Evolutionary conservation across 148 eudicot species (phyloP), one percentile per base, ranked within the genome.

Genomic region (Vaccinium corymbosum): DNA sequence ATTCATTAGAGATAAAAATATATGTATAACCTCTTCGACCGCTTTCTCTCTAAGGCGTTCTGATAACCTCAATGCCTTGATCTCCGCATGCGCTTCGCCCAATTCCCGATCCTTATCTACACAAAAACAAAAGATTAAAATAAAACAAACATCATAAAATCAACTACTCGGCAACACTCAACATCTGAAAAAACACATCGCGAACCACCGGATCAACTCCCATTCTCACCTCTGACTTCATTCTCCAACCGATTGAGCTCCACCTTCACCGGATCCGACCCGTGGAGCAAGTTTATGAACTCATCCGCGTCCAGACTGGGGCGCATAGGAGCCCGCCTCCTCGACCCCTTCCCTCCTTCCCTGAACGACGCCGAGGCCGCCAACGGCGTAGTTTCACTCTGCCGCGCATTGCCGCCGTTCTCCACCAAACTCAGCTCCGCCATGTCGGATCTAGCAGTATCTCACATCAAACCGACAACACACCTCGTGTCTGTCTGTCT

Each of bases 201-300:
- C 79, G 82, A 82, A 51, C 82, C 48, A 76, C 57, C 57, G 76
- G 88, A 90, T 88, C 90, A 70, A 83, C 86, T 70, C 76, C 81
- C 85, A 84, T 68, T 85, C 89, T 89, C 57, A 95, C 98, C 98
- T 92, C 94, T 90, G 64, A 91, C 95, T 87, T 94, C 98, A 87
- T 95, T 95, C 87, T 95, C 98, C 64, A 95, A 85, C 25, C 98
- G 93, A 90, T 94, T 95, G 27, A 95, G 93, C 91, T 95, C 98
- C 72, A 95, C 81, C 86, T 92, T 94, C 85, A 95, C 95, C 92
- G 98, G 98, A 95, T 95, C 98, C 93, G 98, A 95, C 14, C 97
- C 98, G 77, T 95, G 98, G 64, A 95, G 93, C 82, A 91, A 80
- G 79, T 89, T 94, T 8, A 95, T 38, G 85, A 92, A 94, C 76